A percentile compares a stretch with the other conserved stretches of the same genome.
These are phyloP conservation scores for Magnolia changhungtana DNA, from an alignment of 164 flowering plant species.

Conservation along the genomic window DNA sequence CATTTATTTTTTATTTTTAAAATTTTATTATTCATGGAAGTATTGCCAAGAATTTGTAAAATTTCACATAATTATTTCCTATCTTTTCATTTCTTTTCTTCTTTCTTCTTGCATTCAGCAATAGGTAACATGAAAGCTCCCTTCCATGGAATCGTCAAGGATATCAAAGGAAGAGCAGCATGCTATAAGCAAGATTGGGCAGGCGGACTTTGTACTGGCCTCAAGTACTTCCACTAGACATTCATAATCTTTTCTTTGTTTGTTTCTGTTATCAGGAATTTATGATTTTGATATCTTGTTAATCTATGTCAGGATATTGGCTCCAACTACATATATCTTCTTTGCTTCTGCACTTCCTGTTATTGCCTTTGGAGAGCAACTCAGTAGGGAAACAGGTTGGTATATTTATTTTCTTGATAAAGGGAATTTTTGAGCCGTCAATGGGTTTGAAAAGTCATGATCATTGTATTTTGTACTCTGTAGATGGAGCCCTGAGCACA, in stretches of 20 bases:
- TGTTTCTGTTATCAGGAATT: not conserved
- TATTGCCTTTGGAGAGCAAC: conserved; percentile 63
- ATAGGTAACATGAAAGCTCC: conserved; percentile 33
- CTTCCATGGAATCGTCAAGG: conserved; percentile 46
- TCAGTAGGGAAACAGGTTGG: conserved; percentile 53
- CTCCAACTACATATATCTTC: conserved; percentile 54
- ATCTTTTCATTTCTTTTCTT: too few species aligned
- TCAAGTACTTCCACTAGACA: conserved; percentile 25
- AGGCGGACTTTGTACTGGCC: conserved; percentile 29
- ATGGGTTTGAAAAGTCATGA: not conserved
- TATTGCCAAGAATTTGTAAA: too few species aligned
- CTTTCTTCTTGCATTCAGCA: conserved; percentile 13
- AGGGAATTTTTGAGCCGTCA: not conserved
- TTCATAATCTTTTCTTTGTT: not conserved
- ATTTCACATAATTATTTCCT: too few species aligned
- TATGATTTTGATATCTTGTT: not conserved
- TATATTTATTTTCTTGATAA: not conserved
- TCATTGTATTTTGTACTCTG: not conserved
- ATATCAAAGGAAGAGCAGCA: conserved; percentile 39
- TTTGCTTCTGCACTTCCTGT: conserved; percentile 66
- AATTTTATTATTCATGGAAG: too few species aligned
- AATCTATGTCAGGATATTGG: conserved; percentile 41
- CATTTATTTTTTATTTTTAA: too few species aligned
- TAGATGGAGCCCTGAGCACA: conserved; percentile 59
- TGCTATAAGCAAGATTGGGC: conserved; percentile 62